Evolutionary conservation across 1,284 basidiomycete species (phyloP).

Genomic region (Taiwanofungus camphoratus): DNA sequence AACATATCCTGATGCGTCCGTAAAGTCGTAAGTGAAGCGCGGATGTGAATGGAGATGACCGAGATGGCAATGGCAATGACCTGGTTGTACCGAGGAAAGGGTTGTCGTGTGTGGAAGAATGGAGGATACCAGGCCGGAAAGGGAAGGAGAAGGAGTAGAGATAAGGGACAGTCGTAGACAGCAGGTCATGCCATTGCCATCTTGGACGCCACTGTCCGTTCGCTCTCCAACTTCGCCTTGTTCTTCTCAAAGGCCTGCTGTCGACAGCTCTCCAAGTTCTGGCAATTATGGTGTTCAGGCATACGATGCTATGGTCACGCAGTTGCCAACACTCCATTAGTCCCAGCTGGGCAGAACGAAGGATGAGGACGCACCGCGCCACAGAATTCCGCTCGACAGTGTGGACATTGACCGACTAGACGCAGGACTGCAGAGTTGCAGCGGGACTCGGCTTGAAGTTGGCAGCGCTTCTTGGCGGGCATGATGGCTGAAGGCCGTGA

Average conservation of each 20-base stretch:
- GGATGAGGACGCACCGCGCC: slow-evolving; percentile 50
- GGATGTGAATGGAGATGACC: slow-evolving; percentile 15
- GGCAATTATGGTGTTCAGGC: slow-evolving; percentile 77
- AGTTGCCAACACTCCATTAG: slow-evolving; percentile 5
- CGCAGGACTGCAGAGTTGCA: slow-evolving; percentile 76
- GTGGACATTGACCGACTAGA: slow-evolving; percentile 77
- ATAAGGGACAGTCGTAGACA: slow-evolving; percentile 9
- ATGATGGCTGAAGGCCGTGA: slow-evolving; percentile 37
- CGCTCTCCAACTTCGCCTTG: slow-evolving; percentile 80
- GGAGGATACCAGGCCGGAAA: slow-evolving; percentile 5
- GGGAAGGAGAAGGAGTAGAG: slow-evolving; percentile 9
- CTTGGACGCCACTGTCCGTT: slow-evolving; percentile 81
- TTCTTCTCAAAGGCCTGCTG: slow-evolving; percentile 83
- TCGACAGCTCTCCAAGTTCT: slow-evolving; percentile 72
- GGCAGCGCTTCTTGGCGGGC: slow-evolving; percentile 82
- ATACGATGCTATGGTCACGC: slow-evolving; percentile 59
- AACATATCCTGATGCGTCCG: slow-evolving; percentile 21
- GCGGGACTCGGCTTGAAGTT: slow-evolving; percentile 58
- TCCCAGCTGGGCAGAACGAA: slow-evolving; percentile 3
- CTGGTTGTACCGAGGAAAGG: slow-evolving; percentile 8
- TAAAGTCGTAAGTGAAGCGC: slow-evolving; percentile 20
- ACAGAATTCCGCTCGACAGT: slow-evolving; percentile 74
- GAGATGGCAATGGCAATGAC: slow-evolving; percentile 15
- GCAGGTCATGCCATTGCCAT: slow-evolving; percentile 64
- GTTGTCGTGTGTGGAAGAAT: slow-evolving; percentile 3